Evolutionary conservation across 208 protist species (phyloP).

Genomic region (Crithidia brevicula): DNA sequence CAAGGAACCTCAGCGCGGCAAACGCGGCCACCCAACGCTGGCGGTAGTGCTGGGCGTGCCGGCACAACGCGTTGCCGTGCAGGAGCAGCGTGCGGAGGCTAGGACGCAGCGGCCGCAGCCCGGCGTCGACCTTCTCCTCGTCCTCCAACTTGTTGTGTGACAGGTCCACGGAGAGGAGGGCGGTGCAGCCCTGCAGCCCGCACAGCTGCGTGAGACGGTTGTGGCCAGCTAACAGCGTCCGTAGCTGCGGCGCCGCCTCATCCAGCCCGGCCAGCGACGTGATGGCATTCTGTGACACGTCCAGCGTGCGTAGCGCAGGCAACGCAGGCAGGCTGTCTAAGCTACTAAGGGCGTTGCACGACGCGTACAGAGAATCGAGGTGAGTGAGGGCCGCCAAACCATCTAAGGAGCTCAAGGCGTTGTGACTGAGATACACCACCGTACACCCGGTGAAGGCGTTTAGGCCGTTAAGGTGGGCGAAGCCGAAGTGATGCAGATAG

Average conservation of each 20-base stretch:
- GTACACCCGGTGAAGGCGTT: slow-evolving; percentile 77
- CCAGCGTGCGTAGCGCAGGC: slow-evolving; percentile 70
- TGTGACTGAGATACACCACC: slow-evolving; percentile 93
- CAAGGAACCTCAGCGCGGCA: slow-evolving; percentile 64
- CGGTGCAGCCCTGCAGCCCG: slow-evolving; percentile 15
- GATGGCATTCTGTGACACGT: slow-evolving; percentile 88
- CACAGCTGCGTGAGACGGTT: slow-evolving; percentile 44
- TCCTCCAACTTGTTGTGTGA: slow-evolving; percentile 57
- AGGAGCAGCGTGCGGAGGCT: slow-evolving; percentile 80
- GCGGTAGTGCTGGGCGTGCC: slow-evolving; percentile 66
- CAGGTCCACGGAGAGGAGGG: slow-evolving; percentile 63
- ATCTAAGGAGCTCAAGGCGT: slow-evolving; percentile 83
- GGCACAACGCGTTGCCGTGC: slow-evolving; percentile 77
- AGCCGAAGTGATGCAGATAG: slow-evolving; percentile 93
- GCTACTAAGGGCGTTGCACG: slow-evolving; percentile 80
- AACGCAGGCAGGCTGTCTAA: slow-evolving; percentile 70
- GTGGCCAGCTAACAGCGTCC: slow-evolving; percentile 60
- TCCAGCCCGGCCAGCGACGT: slow-evolving; percentile 39
- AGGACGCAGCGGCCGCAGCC: slow-evolving; percentile 20
- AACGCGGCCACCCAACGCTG: slow-evolving; percentile 74
- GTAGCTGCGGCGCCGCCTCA: slow-evolving; percentile 41
- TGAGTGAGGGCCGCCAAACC: slow-evolving; percentile 61
- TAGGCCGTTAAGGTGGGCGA: slow-evolving; percentile 71
- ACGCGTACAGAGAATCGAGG: slow-evolving; percentile 84
- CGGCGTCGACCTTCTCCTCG: slow-evolving; percentile 35